Conservation (phyloP, 2,329 filamentous ascomycete genomes). For the Aspergillus latus region DNA sequence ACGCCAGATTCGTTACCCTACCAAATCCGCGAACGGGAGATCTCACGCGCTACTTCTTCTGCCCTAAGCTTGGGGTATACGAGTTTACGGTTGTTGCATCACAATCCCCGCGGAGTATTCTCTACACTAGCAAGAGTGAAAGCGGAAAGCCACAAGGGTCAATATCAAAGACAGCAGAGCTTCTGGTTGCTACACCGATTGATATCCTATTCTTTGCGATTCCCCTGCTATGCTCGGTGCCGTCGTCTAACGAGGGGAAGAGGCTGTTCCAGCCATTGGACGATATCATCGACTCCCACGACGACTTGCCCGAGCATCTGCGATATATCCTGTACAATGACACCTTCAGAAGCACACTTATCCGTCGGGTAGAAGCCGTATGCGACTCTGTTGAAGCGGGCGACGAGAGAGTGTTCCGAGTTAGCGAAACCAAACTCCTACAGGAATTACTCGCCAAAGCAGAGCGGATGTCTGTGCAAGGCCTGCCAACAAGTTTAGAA, state of each 20-base stretch:
- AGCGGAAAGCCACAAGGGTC: conserved; percentile 50
- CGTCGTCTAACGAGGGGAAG: conserved; percentile 39
- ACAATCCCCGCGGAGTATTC: conserved; percentile 54
- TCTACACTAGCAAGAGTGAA: conserved; percentile 49
- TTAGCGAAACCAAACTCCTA: conserved; percentile 71
- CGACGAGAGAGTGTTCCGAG: conserved; percentile 79
- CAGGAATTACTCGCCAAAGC: conserved; percentile 69
- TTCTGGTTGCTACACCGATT: conserved; percentile 81
- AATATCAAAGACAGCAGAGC: conserved; percentile 65
- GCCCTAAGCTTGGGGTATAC: conserved; percentile 58
- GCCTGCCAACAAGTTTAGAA: conserved; percentile 78
- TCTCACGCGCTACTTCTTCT: conserved; percentile 58
- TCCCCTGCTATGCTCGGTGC: conserved; percentile 61
- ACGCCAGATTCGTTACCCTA: conserved; percentile 57
- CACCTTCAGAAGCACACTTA: conserved; percentile 50
- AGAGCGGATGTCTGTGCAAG: conserved; percentile 60
- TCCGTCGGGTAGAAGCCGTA: conserved; percentile 65
- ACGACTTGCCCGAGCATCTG: conserved; percentile 43
- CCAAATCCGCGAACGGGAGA: conserved; percentile 53
- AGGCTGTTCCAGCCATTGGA: conserved; percentile 50
- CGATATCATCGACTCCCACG: conserved; percentile 49
- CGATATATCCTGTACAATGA: conserved; percentile 42
- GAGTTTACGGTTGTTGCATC: conserved; percentile 61
- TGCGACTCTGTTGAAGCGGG: conserved; percentile 83
- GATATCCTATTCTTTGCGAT: conserved; percentile 84